phyloP scores from a whole-genome alignment of 2,329 filamentous ascomycete genomes.

The Verticillium zaregamsianum region DNA sequence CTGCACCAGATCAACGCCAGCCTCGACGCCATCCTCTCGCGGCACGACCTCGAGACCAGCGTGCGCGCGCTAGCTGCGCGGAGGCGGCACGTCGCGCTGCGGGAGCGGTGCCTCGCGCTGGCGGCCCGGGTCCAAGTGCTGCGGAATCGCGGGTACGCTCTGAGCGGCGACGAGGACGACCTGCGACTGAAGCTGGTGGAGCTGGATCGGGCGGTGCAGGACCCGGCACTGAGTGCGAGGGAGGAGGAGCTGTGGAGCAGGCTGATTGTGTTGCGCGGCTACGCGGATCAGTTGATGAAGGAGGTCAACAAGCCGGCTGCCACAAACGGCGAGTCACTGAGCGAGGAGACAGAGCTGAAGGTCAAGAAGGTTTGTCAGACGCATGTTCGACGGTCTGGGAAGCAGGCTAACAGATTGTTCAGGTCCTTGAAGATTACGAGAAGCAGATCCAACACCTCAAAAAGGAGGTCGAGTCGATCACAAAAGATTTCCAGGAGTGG shows the following conservation, averaged over 20 bases:
- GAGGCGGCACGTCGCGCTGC: conserved; percentile 67
- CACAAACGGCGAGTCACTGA: conserved; percentile 52
- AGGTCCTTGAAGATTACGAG: conserved; percentile 80
- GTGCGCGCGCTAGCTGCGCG: conserved; percentile 70
- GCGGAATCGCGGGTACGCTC: conserved; percentile 74
- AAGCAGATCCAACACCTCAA: conserved; percentile 74
- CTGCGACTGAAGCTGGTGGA: conserved; percentile 66
- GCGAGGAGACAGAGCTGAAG: conserved; percentile 66
- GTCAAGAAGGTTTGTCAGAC: conserved; percentile 64
- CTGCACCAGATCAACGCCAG: conserved; percentile 77
- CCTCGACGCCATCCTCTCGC: conserved; percentile 66
- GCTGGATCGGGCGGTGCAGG: conserved; percentile 66
- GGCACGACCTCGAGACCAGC: conserved; percentile 72
- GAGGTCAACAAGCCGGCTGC: conserved; percentile 67
- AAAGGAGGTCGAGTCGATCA: conserved; percentile 63
- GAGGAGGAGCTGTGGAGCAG: conserved; percentile 85
- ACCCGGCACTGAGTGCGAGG: conserved; percentile 69
- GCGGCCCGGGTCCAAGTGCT: conserved; percentile 78
- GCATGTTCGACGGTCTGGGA: background rate
- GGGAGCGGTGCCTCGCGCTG: conserved; percentile 68
- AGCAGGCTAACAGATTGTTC: conserved; percentile 4
- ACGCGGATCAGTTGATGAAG: conserved; percentile 66
- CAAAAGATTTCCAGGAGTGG: conserved; percentile 53
- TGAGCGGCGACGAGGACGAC: conserved; percentile 76
- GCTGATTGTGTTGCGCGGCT: conserved; percentile 69